Evolutionary conservation across 345 rosid species (phyloP).

Genomic region (Rhizophora mangle): DNA sequence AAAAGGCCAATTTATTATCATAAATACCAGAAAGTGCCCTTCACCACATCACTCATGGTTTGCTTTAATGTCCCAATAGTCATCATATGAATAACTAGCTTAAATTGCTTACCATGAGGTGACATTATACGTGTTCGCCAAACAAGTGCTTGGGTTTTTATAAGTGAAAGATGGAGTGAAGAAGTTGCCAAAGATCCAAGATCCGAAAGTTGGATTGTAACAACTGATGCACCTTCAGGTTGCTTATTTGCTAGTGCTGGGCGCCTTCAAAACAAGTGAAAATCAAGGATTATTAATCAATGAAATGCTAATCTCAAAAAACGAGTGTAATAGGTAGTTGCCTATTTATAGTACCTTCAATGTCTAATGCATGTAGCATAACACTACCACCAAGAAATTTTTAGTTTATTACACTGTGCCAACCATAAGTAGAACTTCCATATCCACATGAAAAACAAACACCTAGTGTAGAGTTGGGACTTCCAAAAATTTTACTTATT

Average conservation of each 20-base stretch:
- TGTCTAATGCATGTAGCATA: no score
- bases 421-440: no score
- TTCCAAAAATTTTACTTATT: no score
- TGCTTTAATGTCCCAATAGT: neutral
- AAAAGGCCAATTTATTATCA: neutral
- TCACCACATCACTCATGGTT: neutral
- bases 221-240: conserved; percentile 45
- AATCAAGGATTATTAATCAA: conserved; percentile 23
- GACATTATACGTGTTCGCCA: conserved; percentile 87
- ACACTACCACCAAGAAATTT: no score
- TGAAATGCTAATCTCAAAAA: neutral
- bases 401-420: no score
- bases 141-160: conserved; percentile 58
- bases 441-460: no score
- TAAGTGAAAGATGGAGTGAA: conserved; percentile 49
- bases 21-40: neutral
- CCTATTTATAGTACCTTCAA: no score
- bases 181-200: conserved; percentile 57
- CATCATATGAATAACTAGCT: neutral
- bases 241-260: conserved; percentile 36
- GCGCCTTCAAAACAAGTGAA: conserved; percentile 43
- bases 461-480: no score
- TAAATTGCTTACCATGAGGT: conserved; percentile 55
- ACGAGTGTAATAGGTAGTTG: no score
- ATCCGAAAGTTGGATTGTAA: conserved; percentile 65